phyloP scores from a whole-genome alignment of 2,329 filamentous ascomycete species.

The Neospermospora avenae region DNA sequence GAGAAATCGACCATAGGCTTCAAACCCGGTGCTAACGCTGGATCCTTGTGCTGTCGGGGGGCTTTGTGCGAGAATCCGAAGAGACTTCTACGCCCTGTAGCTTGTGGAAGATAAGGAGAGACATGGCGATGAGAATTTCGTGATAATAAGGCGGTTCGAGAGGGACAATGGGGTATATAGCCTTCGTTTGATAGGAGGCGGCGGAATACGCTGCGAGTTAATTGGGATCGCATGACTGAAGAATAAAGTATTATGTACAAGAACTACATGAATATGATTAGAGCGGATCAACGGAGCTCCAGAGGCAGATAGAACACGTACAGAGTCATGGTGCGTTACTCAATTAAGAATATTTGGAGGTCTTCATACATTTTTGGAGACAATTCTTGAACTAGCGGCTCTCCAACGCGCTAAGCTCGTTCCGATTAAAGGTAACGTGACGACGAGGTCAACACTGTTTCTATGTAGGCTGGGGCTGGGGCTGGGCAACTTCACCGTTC shows the following conservation, averaged over 20 bases:
- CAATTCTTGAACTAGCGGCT: constrained; percentile 6
- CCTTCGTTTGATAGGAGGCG: constrained; percentile 51
- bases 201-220: constrained; percentile 58
- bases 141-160: constrained; percentile 17
- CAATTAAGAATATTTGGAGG: constrained; percentile 17
- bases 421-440: not conserved
- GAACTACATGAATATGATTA: not conserved
- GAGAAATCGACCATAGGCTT: constrained; percentile 67
- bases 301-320: constrained; percentile 2
- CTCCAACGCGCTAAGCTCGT: not conserved
- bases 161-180: constrained; percentile 34
- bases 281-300: not conserved
- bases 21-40: constrained; percentile 67
- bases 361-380: constrained; percentile 17
- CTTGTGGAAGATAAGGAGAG: constrained; percentile 36
- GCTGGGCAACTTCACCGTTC: not conserved
- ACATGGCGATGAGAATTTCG: constrained; percentile 40
- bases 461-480: too few relatives aligned
- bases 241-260: constrained; percentile 18
- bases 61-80: constrained; percentile 61
- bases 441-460: too few relatives aligned
- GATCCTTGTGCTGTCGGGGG: constrained; percentile 56
- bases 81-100: constrained; percentile 49
- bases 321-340: constrained; percentile 19
- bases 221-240: constrained; percentile 52